Percentiles rank a stretch among this genome's conserved stretches.
Conservation (phyloP, 768 basidiomycete genomes). For the Mycena filopes region DNA sequence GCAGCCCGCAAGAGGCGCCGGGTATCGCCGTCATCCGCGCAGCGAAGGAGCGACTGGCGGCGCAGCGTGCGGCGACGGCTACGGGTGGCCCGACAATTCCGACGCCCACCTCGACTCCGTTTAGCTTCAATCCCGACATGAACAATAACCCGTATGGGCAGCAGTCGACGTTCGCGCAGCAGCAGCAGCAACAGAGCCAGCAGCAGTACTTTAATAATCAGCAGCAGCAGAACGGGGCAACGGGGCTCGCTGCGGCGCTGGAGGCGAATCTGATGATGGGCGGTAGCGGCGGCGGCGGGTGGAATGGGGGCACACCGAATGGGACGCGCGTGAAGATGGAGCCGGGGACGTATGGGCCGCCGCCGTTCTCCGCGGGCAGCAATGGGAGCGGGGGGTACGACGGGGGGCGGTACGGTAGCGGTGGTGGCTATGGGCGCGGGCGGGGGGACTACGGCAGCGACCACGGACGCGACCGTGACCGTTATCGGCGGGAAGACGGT, state of each 20-base stretch:
- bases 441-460: background rate
- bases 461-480: background rate
- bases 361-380: slow-evolving; percentile 7
- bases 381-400: background rate
- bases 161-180: background rate
- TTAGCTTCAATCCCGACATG: slow-evolving; percentile 1
- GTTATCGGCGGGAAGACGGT: slow-evolving; percentile 2
- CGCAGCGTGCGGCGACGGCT: background rate
- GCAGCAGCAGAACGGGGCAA: slow-evolving; percentile 15
- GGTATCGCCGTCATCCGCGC: background rate
- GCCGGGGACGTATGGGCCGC: background rate
- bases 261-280: slow-evolving; percentile 20
- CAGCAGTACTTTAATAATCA: background rate
- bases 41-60: slow-evolving; percentile 16
- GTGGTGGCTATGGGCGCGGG: background rate
- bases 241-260: slow-evolving; percentile 15
- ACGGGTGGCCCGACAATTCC: background rate
- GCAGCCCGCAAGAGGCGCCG: background rate
- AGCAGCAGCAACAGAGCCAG: background rate
- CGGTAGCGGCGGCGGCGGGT: background rate
- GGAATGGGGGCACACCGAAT: background rate
- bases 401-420: background rate
- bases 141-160: too few species aligned
- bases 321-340: slow-evolving; percentile 19
- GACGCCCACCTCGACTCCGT: background rate